Percentiles rank a stretch among this genome's conserved stretches.
Conservation (phyloP, 148 eudicot genomes). For the Pharnaceum exiguum region DNA sequence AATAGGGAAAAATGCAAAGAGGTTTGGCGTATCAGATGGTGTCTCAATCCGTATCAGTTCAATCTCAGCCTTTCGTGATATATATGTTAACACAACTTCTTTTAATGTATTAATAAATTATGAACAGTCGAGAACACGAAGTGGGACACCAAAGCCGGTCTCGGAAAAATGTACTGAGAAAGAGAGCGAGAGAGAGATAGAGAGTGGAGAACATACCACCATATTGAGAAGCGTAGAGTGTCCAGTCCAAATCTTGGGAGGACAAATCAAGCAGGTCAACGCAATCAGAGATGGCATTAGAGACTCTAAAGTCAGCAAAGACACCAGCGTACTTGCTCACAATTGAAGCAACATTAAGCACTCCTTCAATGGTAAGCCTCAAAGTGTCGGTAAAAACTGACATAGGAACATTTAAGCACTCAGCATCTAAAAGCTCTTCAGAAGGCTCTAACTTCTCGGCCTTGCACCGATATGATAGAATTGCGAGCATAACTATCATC, state of each 20-base stretch:
- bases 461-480: not conserved
- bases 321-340: conserved; percentile 31
- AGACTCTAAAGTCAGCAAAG: conserved; percentile 54
- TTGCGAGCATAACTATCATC: not conserved
- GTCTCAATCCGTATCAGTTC: no score
- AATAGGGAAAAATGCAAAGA: no score
- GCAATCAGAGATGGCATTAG: conserved; percentile 68
- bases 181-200: not conserved
- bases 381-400: conserved; percentile 42
- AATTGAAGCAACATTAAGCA: conserved; percentile 35
- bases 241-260: conserved; percentile 41
- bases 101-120: no score
- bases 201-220: conserved; percentile 9
- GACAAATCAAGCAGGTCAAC: conserved; percentile 72
- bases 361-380: conserved; percentile 38
- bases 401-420: conserved; percentile 44
- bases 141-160: no score
- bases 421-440: conserved; percentile 9
- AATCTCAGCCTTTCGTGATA: no score
- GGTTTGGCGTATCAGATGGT: no score
- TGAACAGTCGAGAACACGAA: no score
- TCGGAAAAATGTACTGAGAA: not conserved
- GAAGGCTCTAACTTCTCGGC: not conserved
- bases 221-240: conserved; percentile 57
- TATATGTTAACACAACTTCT: no score